Conservation (phyloP, 2,329 filamentous ascomycete genomes). For the Podosphaera xanthii region DNA sequence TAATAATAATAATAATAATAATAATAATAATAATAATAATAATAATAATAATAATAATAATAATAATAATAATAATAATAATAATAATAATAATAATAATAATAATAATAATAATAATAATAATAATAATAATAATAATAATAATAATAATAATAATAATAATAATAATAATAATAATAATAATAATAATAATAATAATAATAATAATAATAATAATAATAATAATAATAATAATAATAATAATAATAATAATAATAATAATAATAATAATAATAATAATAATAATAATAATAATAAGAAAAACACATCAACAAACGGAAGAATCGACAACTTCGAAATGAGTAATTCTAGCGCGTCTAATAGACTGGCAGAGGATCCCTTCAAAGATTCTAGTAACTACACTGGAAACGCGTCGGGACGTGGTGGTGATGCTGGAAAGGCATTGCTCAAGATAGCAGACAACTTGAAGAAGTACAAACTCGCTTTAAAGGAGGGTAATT, state of each 20-base stretch:
- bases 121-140: constrained; percentile 1
- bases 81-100: constrained; percentile 1
- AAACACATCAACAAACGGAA: too few species aligned
- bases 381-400: too few species aligned
- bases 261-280: constrained; percentile 1
- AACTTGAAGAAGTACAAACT: too few species aligned
- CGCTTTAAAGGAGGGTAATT: too few species aligned
- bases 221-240: constrained; percentile 1
- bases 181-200: constrained; percentile 1
- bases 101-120: constrained; percentile 1
- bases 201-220: constrained; percentile 1
- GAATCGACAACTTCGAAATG: too few species aligned
- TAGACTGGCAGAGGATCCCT: too few species aligned
- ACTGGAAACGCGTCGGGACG: too few species aligned
- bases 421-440: too few species aligned
- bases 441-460: too few species aligned
- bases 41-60: constrained; percentile 1
- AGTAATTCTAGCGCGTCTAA: too few species aligned
- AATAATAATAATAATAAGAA: neutral
- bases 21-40: constrained; percentile 1
- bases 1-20: neutral
- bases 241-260: constrained; percentile 1
- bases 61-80: constrained; percentile 1
- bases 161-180: constrained; percentile 1
- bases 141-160: constrained; percentile 1